Base-by-base conservation (phyloP, 805 yeast genomes). In the Saturnispora mendoncae region DNA sequence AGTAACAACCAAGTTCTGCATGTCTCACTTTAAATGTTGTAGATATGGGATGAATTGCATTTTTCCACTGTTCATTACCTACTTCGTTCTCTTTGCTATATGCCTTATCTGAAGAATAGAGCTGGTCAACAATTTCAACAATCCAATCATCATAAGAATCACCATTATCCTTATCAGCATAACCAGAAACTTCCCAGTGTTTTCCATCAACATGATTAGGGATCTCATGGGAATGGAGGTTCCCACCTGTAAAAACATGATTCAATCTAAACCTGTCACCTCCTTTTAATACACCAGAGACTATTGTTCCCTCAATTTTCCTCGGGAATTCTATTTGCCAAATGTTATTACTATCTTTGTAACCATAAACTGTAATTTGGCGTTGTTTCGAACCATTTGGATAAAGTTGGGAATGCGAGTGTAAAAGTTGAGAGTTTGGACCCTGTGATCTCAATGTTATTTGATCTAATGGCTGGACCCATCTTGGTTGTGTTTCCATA, bases 301-400 rank as follows among this genome's bases (percentile, higher is more conserved):
- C 47, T 2, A 33, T 15, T 12, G 25, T 34, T 13, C 36, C 48
- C 3, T 27, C 20, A 15, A 7, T 5, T 14, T 44, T 61, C 64
- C 57, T 67, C 39, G 54, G 76, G 58, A 39, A 62, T 57, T 46
- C 59, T 43, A 44, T 69, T 58, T 54, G 55, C 80, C 94, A 88
- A 41, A 80, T 70, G 58, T 90, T 92, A 61, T 92, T 90, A 37
- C 69, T 64, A 60, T 92, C 97, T 57, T 85, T 85, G 61, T 78
- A 86, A n/a, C 90, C 87, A 60, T 92, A 92, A 13, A 90, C 83
- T n/a, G 98, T 92, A 39, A 92, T 70, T 62, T 92, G 99, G 60
- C 87, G 95, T 64, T 92, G 97, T 47, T 75, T 75, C 1, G 96
- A 85, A 3, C 97, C 97, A 46, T 77, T 86, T 10, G 98, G 98